Conservation (phyloP, 768 basidiomycete genomes). For the Lenzites betulinus region DNA sequence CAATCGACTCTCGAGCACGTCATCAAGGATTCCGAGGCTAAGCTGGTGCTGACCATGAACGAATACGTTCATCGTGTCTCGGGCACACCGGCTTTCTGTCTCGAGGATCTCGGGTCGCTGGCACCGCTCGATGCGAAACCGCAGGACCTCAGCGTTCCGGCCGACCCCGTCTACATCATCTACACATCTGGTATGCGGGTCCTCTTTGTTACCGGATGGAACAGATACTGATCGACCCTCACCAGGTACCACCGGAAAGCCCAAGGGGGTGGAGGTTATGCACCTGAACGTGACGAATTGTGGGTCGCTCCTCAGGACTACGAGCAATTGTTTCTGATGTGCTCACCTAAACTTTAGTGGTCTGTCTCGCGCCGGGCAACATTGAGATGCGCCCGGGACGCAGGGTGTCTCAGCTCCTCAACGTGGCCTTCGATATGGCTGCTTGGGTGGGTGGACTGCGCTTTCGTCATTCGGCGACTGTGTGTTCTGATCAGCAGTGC, state of each 20-base stretch:
- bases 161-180: constrained; percentile 56
- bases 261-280: constrained; percentile 62
- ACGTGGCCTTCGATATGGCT: constrained; percentile 69
- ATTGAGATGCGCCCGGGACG: constrained; percentile 57
- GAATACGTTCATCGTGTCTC: constrained; percentile 27
- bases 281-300: constrained; percentile 62
- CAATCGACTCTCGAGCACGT: constrained; percentile 54
- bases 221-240: constrained; percentile 7
- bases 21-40: constrained; percentile 47
- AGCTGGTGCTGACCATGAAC: constrained; percentile 44
- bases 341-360: constrained; percentile 37
- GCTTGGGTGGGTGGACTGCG: constrained; percentile 46
- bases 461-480: too few relatives aligned
- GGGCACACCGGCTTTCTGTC: constrained; percentile 20
- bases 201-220: not conserved
- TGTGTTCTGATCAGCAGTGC: too few relatives aligned
- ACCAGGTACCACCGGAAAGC: constrained; percentile 55
- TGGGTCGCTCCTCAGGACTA: constrained; percentile 32
- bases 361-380: constrained; percentile 52
- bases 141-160: constrained; percentile 37
- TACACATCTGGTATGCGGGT: constrained; percentile 55
- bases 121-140: constrained; percentile 30
- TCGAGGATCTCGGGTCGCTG: constrained; percentile 25
- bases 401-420: constrained; percentile 60
- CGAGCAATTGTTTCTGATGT: not conserved